Base-by-base conservation (phyloP, 306 rosid species). In the Alnus rubra region DNA sequence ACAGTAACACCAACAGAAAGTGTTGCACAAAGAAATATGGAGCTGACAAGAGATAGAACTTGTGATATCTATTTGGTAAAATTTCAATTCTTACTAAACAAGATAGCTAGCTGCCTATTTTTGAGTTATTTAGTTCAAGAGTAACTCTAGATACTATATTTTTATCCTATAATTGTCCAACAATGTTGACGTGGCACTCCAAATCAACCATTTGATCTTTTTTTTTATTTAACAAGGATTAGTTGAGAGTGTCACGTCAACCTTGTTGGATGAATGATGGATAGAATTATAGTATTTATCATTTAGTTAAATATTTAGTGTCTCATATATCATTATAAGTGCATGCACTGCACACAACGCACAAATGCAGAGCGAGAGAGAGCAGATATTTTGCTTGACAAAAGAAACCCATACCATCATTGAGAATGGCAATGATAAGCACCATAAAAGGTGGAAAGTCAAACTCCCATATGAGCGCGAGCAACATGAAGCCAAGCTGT, bases 381-480 rank as follows among this genome's bases (percentile, higher is more conserved):
- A 49, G 52, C 52, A 49, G 52, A 49, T 49, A 49, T 75, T 76
- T 68, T 70, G 69, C 74, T 69, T 42, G 13, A 74, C 52, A 65
- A 82, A 64, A 76, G 70, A 76, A 81, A 65, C 84, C 83, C 98
- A 31, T 74, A 95, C 98, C 98, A 84, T 95, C 98, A 58, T 95
- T 95, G 76, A 95, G 97, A 67, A 95, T 91, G 81, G 98, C 98
- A 12, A 95, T 92, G 71, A 95, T 95, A 19, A 95, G 98, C 84
- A 95, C 98, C 98, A 95, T 95, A 71, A 95, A 95, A 59, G 98
- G 98, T 28, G 98, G 98, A 80, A 95, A 95, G 79, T 95, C 98
- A 71, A 95, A 95, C 89, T 85, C 68, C 98, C 98, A 95, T 81
- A 95, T 82, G 69, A 95, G 91, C 70, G 98, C 98, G 80, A 95